Percentiles rank a stretch among this genome's conserved stretches.
phyloP scores from a whole-genome alignment of 768 basidiomycete genomes.

The Inosperma sp. region DNA sequence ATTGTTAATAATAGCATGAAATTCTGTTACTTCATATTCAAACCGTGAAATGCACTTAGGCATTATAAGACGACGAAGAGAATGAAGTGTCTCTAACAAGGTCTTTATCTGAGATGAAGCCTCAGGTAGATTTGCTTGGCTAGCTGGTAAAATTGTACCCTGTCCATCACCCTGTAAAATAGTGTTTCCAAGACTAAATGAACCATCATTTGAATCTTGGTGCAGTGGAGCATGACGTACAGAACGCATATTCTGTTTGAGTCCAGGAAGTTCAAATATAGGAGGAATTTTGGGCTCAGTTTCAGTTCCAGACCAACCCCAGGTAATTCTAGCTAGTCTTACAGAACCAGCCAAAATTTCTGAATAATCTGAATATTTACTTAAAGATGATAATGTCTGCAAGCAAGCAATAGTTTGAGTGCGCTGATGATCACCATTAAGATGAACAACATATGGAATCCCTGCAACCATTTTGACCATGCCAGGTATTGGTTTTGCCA shows the following conservation, averaged over 20 bases:
- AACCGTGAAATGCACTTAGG: slow-evolving; percentile 1
- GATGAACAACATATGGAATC: not conserved
- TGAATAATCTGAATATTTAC: not conserved
- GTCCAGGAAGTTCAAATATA: not conserved
- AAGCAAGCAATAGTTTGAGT: not conserved
- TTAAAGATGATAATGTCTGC: not conserved
- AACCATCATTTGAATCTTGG: not conserved
- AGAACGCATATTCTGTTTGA: not conserved
- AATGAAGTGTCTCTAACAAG: not conserved
- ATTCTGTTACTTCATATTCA: not conserved
- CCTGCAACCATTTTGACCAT: not conserved
- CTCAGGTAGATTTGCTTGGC: not conserved
- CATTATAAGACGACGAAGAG: not conserved
- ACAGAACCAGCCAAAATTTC: not conserved
- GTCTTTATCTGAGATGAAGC: not conserved
- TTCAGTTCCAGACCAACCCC: not conserved
- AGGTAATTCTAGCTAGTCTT: not conserved
- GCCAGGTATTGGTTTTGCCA: not conserved
- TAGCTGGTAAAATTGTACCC: not conserved
- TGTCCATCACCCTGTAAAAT: not conserved
- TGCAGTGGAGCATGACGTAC: not conserved
- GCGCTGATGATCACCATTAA: not conserved
- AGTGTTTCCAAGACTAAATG: slow-evolving; percentile 1
- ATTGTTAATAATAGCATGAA: not conserved
- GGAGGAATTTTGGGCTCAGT: not conserved